Conservation (phyloP, 2,329 filamentous ascomycete genomes). For the Amauroascus niger region DNA sequence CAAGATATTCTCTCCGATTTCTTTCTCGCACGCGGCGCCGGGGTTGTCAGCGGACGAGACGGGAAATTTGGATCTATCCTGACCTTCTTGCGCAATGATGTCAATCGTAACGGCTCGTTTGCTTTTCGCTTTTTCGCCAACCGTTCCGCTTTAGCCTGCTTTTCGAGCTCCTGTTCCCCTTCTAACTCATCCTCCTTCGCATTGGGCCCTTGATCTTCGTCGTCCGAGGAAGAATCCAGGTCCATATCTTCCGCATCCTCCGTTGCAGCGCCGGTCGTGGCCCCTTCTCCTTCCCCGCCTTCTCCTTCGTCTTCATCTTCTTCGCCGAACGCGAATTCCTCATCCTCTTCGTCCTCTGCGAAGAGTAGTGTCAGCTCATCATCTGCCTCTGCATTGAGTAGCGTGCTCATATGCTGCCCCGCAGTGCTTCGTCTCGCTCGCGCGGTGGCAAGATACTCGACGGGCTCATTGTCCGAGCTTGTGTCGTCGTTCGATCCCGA, state of each 20-base stretch:
- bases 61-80: conserved; percentile 44
- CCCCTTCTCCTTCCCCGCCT: conserved; percentile 38
- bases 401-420: conserved; percentile 70
- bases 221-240: conserved; percentile 76
- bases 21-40: conserved; percentile 49
- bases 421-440: conserved; percentile 70
- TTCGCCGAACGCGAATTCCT: conserved; percentile 30
- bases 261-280: conserved; percentile 27
- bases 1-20: conserved; percentile 62
- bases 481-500: conserved; percentile 1
- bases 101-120: conserved; percentile 57
- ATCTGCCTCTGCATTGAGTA: conserved; percentile 64
- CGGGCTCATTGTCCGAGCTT: conserved; percentile 5
- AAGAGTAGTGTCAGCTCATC: conserved; percentile 64
- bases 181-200: conserved; percentile 57
- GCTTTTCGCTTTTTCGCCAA: conserved; percentile 71
- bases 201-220: conserved; percentile 60
- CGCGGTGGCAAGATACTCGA: conserved; percentile 56
- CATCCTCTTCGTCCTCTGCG: conserved; percentile 60
- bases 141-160: conserved; percentile 59
- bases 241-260: conserved; percentile 63
- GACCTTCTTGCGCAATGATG: conserved; percentile 57
- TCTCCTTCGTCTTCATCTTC: conserved; percentile 39
- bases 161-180: conserved; percentile 79
- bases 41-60: conserved; percentile 24